Conservation (phyloP, 2,329 filamentous ascomycete genomes). For the Fusarium miscanthi region DNA sequence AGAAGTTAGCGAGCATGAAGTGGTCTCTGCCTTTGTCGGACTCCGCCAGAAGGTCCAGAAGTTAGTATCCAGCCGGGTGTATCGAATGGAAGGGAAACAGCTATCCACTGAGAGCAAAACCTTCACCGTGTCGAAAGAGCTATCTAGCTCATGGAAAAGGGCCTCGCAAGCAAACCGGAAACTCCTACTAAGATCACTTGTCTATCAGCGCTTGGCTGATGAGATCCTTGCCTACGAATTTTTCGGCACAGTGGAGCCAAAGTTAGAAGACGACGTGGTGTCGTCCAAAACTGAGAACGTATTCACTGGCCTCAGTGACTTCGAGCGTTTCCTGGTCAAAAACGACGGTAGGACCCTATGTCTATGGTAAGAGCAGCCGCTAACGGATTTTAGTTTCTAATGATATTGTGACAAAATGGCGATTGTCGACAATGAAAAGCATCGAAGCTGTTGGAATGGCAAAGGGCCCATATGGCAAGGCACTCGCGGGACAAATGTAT, state of each 20-base stretch:
- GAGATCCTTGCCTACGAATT: not conserved
- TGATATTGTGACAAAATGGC: not conserved
- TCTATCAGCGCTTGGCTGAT: not conserved
- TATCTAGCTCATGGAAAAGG: not conserved
- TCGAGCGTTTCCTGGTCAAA: not conserved
- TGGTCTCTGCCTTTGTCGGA: not conserved
- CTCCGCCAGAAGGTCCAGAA: not conserved
- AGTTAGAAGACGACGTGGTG: not conserved
- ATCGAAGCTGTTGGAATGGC: not conserved
- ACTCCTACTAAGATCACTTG: not conserved
- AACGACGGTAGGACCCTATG: not conserved
- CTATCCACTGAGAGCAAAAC: not conserved
- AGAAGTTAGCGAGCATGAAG: not conserved
- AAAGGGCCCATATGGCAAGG: not conserved
- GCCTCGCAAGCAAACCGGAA: not conserved
- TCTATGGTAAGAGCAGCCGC: not conserved
- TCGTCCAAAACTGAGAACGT: not conserved
- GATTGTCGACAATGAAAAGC: not conserved
- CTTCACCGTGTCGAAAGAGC: not conserved
- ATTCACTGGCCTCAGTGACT: not conserved
- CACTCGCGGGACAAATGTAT: not conserved
- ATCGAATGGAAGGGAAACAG: not conserved
- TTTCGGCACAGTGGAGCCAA: not conserved
- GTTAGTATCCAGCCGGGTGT: not conserved
- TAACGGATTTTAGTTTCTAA: not conserved